phyloP scores from a whole-genome alignment of 2,329 filamentous ascomycete species.

The Trichoderma sp. region DNA sequence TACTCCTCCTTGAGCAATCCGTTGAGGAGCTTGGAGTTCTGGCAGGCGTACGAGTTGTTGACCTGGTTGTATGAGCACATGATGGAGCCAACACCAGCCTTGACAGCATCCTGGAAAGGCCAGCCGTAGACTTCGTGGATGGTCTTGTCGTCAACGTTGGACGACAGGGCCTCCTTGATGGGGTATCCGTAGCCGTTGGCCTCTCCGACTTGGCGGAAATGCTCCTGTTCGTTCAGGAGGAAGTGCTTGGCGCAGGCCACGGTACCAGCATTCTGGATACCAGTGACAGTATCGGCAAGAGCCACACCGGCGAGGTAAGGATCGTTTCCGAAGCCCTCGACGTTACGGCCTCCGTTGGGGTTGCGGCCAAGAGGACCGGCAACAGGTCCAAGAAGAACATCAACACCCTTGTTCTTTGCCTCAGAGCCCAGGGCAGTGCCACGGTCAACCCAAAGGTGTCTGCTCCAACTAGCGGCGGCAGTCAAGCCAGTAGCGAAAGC shows the following conservation, averaged over 20 bases:
- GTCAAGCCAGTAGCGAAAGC: slow-evolving; percentile 79
- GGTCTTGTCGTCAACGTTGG: slow-evolving; percentile 69
- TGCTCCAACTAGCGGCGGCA: slow-evolving; percentile 80
- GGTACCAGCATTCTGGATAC: slow-evolving; percentile 78
- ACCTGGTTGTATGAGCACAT: slow-evolving; percentile 74
- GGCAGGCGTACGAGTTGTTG: slow-evolving; percentile 78
- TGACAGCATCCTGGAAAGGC: slow-evolving; percentile 73
- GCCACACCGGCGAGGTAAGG: slow-evolving; percentile 71
- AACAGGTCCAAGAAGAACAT: slow-evolving; percentile 62
- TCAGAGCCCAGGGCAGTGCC: slow-evolving; percentile 55
- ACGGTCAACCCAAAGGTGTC: slow-evolving; percentile 58
- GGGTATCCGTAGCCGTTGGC: slow-evolving; percentile 55
- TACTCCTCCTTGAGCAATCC: slow-evolving; percentile 75
- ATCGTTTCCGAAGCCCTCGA: slow-evolving; percentile 69
- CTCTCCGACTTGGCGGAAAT: slow-evolving; percentile 65
- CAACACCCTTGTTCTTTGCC: slow-evolving; percentile 71
- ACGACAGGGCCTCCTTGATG: slow-evolving; percentile 58
- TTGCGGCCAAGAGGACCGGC: slow-evolving; percentile 47
- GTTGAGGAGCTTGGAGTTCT: slow-evolving; percentile 75
- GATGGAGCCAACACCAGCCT: slow-evolving; percentile 61
- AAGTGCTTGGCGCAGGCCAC: slow-evolving; percentile 82
- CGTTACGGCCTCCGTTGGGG: slow-evolving; percentile 53
- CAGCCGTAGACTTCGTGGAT: slow-evolving; percentile 75
- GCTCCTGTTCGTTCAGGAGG: slow-evolving; percentile 74
- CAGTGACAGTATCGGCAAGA: slow-evolving; percentile 70